Conservation (phyloP, 371 early-diverging fungal species). For the Mucor plumbeus region DNA sequence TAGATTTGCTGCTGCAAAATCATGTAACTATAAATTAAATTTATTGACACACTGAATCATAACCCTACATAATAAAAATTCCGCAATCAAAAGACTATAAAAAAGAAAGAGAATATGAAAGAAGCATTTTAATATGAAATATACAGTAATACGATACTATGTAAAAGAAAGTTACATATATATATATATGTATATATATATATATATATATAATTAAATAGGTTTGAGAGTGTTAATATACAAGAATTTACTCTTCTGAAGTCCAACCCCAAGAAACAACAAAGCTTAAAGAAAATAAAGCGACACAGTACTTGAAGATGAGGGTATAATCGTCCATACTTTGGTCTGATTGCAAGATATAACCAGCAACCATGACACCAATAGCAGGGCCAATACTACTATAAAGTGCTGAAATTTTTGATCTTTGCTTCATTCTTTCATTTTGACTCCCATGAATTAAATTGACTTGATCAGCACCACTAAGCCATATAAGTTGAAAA, state of each 20-base stretch:
- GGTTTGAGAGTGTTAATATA: background rate
- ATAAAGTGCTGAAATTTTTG: slow-evolving; percentile 36
- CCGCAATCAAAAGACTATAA: too few species aligned
- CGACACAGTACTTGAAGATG: slow-evolving; percentile 35
- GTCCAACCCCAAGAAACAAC: slow-evolving; percentile 54
- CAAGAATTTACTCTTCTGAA: slow-evolving; percentile 24
- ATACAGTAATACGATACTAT: background rate
- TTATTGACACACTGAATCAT: too few species aligned
- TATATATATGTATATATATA: slow-evolving; percentile 3
- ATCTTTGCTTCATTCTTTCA: slow-evolving; percentile 38
- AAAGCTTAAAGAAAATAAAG: slow-evolving; percentile 37
- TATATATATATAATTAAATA: background rate
- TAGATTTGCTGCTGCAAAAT: too few species aligned
- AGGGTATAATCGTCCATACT: slow-evolving; percentile 29
- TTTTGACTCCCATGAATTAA: slow-evolving; percentile 35
- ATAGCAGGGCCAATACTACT: slow-evolving; percentile 43
- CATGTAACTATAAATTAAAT: too few species aligned
- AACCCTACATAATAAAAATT: too few species aligned
- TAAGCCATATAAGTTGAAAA: slow-evolving; percentile 41
- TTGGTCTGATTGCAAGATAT: slow-evolving; percentile 22
- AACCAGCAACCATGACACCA: slow-evolving; percentile 35
- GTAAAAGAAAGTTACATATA: slow-evolving; percentile 1
- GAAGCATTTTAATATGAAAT: too few species aligned
- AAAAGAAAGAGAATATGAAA: too few species aligned
- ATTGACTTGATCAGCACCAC: slow-evolving; percentile 34